Evolutionary conservation across 805 yeast species (phyloP), one percentile per base, ranked within the genome.

Genomic region (Soucietia sequanensis): DNA sequence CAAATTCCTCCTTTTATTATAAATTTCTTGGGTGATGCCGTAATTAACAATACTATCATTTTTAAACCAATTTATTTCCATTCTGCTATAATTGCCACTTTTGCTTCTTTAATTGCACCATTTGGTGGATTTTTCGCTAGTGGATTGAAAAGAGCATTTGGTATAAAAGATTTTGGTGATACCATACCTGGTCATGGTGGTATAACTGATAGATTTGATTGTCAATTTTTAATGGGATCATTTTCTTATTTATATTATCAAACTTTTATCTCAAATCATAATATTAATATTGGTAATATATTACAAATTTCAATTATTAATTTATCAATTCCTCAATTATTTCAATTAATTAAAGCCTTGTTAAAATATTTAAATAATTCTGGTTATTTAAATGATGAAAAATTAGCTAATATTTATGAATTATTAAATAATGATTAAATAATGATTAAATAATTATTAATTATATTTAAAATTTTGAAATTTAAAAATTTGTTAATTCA

Each of bases 181-280:
- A 91, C 98, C 7, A 93, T 93, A 48, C 99, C 99, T 11, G 99
- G 99, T 21, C 99, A 93, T 57, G 99, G 99, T 44, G 99, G 99
- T 48, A 82, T 93, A 47, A 90, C 97, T 17, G 99, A 93, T 59
- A 78, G 99, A 65, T 82, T 93, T 70, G 99, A 93, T 65, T 93
- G 99, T 65, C 98, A 93, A 65, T 93, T 91, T 57, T 70, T 93
- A 49, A 93, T 93, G 98, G 99, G 99, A 9, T 86, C 95, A 25
- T 93, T 93, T 57, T 76, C 93, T 22, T 90, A 89, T 56, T 70
- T 93, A 46, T 93, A 93, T 65, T 90, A 82, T 62, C 96, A 91
- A 61, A 87, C 96, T 2, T 93, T 93, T 58, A 76, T 93, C 46
- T 80, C 91, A 23, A 76, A 78, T 27, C 77, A 78, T 44, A 80